Percentiles rank a stretch among this genome's conserved stretches.
Evolutionary conservation across 495 filamentous ascomycete species (phyloP).

Genomic region (Daldinia childiae): DNA sequence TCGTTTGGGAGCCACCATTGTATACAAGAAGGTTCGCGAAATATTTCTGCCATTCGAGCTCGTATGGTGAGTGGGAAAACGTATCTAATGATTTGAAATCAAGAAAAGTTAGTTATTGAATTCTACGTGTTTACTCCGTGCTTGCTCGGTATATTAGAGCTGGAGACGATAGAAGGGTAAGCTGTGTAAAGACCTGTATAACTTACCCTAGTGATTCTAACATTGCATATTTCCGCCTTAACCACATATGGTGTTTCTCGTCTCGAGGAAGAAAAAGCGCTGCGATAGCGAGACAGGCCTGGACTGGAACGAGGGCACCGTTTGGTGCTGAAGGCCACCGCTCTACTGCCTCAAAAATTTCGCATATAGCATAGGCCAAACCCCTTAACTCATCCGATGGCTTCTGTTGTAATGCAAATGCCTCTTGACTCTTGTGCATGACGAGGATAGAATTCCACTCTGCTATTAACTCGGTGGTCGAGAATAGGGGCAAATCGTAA

Average conservation of each 20-base stretch:
- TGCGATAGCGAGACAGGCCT: conserved; percentile 79
- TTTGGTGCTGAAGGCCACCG: conserved; percentile 74
- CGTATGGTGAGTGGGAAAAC: conserved; percentile 81
- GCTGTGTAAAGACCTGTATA: neutral
- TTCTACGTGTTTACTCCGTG: neutral
- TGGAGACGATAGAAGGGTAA: neutral
- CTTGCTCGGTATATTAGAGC: neutral
- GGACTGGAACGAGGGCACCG: conserved; percentile 75
- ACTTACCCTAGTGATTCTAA: conserved; percentile 87
- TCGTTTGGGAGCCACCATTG: conserved; percentile 91
- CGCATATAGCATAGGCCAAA: conserved; percentile 74
- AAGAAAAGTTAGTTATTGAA: conserved; percentile 36
- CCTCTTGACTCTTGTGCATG: conserved; percentile 80
- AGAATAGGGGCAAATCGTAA: conserved; percentile 73
- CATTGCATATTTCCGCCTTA: conserved; percentile 77
- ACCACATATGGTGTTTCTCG: conserved; percentile 79
- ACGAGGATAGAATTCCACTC: conserved; percentile 81
- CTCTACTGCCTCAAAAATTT: conserved; percentile 80
- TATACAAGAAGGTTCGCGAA: conserved; percentile 71
- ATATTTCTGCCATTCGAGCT: conserved; percentile 73
- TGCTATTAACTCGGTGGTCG: conserved; percentile 73
- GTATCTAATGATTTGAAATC: conserved; percentile 65
- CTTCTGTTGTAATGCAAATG: conserved; percentile 50
- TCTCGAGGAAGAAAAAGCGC: conserved; percentile 81
- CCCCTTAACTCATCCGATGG: conserved; percentile 59